Conservation (phyloP, 441 rosid species). For the Cnidoscolus chayamansa region DNA sequence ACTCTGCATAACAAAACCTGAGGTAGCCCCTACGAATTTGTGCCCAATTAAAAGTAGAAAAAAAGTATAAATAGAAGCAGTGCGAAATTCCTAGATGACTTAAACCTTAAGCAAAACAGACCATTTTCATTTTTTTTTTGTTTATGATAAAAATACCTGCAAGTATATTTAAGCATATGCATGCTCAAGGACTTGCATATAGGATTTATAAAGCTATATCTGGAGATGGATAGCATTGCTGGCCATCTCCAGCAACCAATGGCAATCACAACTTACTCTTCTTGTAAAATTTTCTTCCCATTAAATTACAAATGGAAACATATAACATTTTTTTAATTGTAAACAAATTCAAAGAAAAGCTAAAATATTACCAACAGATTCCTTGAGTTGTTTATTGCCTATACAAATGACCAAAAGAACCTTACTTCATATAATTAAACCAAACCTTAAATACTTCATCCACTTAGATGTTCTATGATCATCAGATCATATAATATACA, state of each 20-base stretch:
- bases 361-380: too few relatives aligned
- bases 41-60: conserved; percentile 15
- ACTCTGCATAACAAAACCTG: conserved; percentile 75
- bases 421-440: neutral
- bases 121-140: neutral
- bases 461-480: neutral
- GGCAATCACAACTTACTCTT: too few relatives aligned
- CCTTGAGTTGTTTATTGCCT: too few relatives aligned
- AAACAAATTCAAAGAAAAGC: too few relatives aligned
- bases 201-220: neutral
- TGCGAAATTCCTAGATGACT: neutral
- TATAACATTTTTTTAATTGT: neutral
- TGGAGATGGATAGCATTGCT: too few relatives aligned
- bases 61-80: neutral
- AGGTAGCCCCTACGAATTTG: conserved; percentile 74
- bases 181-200: neutral
- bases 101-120: neutral
- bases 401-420: too few relatives aligned
- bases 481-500: too few relatives aligned
- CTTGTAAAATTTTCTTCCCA: neutral
- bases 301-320: neutral
- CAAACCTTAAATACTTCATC: neutral
- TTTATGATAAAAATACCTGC: neutral
- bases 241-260: too few relatives aligned
- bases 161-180: neutral